Evolutionary conservation across 1,139 yeast genomes (phyloP).

Genomic region (Pichia sp.): DNA sequence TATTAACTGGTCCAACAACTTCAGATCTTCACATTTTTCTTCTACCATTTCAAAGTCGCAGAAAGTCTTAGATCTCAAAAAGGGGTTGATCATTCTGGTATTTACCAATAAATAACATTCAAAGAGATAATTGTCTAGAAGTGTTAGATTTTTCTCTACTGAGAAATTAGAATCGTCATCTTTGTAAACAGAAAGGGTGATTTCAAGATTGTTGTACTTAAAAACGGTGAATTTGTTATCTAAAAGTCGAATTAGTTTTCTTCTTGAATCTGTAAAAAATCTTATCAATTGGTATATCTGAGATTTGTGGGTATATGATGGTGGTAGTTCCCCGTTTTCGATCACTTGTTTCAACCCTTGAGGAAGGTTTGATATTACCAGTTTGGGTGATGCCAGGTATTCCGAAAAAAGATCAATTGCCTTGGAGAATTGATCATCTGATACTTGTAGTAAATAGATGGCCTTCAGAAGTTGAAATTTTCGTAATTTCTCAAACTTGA

Average conservation of each 20-base stretch:
- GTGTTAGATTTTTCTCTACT: slow-evolving; percentile 37
- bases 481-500: slow-evolving; percentile 35
- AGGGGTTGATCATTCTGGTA: slow-evolving; percentile 76
- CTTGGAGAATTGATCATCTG: slow-evolving; percentile 28
- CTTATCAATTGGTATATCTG: slow-evolving; percentile 24
- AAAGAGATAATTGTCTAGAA: slow-evolving; percentile 78
- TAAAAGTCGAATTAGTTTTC: slow-evolving; percentile 42
- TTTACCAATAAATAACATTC: slow-evolving; percentile 63
- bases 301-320: not conserved
- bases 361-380: slow-evolving; percentile 46
- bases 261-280: slow-evolving; percentile 48
- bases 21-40: slow-evolving; percentile 45
- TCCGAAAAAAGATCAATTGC: slow-evolving; percentile 46
- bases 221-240: slow-evolving; percentile 35
- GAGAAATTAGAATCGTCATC: slow-evolving; percentile 15
- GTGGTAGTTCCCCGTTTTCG: not conserved
- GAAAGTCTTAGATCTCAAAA: slow-evolving; percentile 67
- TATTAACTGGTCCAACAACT: slow-evolving; percentile 62
- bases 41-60: slow-evolving; percentile 68
- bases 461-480: slow-evolving; percentile 44
- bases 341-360: slow-evolving; percentile 10
- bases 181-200: slow-evolving; percentile 39
- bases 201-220: slow-evolving; percentile 43
- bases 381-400: slow-evolving; percentile 54
- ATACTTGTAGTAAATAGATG: slow-evolving; percentile 31